Evolutionary conservation across 306 rosid genomes (phyloP), one percentile per base, ranked within the genome.

Genomic region (Nissolia schottii): DNA sequence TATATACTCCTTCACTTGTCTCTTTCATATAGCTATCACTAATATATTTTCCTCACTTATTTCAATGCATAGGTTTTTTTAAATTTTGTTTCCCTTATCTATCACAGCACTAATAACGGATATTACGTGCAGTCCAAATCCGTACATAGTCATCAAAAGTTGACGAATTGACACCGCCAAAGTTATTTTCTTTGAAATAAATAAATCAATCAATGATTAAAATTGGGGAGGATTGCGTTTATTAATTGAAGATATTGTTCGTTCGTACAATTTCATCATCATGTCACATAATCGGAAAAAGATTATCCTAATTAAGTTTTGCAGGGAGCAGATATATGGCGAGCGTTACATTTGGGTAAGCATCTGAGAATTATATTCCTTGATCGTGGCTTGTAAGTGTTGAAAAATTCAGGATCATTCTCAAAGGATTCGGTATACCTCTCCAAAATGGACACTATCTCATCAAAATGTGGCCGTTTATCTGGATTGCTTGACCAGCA

Each of bases 401-500:
- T 80, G 79, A 94, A 88, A 83, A 91, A 91, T 2, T 85, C 90
- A 1, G 93, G 96, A 76, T 94, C 90, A 22, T 67, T 79, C 68
- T 91, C 92, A 48, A 86, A 80, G 53, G 87, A 81, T 62, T 87
- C 93, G 20, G 56, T 72, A 69, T 91, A 89, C 71, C 75, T 80
- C 77, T 89, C 91, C 65, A 94, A 84, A 63, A 77, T 62, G 22
- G 83, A 72, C 68, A 94, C 95, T 31, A 94, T 85, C 84, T 94
- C 92, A 25, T 84, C 81, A 45, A 94, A 94, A 69, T 89, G 88
- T 2, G 99, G 99, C 58, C 99, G 32, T 80, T 87, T 91, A 23
- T 81, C 77, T 3, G 97, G 95, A 31, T 84, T 89, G 70, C 85
- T 78, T n/a, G 99, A 86, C 99, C 99, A 94, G 51, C 99, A 94